phyloP scores from a whole-genome alignment of 164 flowering plant species.

The Stephania japonica region DNA sequence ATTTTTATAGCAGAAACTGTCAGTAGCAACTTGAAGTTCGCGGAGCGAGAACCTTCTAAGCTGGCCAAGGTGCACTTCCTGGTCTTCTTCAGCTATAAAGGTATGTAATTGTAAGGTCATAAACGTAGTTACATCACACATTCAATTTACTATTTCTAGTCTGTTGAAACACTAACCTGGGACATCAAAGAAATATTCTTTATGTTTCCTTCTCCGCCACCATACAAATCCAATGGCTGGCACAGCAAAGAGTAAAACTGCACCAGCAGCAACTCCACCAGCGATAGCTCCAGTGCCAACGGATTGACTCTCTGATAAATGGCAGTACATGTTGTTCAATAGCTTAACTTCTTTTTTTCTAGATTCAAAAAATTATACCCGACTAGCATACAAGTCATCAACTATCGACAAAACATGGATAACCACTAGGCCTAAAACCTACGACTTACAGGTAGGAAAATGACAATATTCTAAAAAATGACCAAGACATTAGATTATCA shows the following conservation, averaged over 20 bases:
- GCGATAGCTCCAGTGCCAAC: conserved; percentile 42
- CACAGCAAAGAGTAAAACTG: conserved; percentile 43
- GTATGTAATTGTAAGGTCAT: neutral
- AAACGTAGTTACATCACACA: neutral
- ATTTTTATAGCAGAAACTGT: conserved; percentile 31
- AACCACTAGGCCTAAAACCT: no score
- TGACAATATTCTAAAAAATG: no score
- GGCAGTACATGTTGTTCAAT: neutral
- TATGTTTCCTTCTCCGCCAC: conserved; percentile 40
- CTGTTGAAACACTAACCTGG: conserved; percentile 29
- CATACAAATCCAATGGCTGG: conserved; percentile 43
- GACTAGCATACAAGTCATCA: neutral
- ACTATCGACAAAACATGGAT: neutral
- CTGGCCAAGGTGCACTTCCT: conserved; percentile 42
- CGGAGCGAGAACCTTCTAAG: conserved; percentile 34
- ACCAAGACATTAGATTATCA: no score
- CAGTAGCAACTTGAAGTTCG: conserved; percentile 38
- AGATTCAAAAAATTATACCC: neutral
- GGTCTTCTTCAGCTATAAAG: conserved; percentile 39
- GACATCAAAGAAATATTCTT: conserved; percentile 42
- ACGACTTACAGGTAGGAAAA: no score
- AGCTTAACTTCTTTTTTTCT: neutral
- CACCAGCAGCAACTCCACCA: conserved; percentile 51
- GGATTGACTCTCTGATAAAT: conserved; percentile 20
- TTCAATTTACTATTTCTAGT: neutral